Evolutionary conservation across 2,329 filamentous ascomycete genomes (phyloP).

Genomic region (Cladosporium colombiae): DNA sequence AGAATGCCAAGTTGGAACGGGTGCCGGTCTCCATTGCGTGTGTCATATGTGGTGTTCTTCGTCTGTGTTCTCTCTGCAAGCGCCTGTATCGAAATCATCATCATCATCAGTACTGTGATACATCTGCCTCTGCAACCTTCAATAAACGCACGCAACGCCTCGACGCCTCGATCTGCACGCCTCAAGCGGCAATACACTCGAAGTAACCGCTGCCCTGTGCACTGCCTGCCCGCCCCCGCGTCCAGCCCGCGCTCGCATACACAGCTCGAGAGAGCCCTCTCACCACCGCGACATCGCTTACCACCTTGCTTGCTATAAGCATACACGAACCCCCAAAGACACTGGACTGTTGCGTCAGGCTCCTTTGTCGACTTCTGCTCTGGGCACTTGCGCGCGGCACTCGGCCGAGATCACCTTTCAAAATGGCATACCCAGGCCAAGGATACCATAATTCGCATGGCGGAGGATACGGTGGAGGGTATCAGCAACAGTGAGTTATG

Average conservation of each 20-base stretch:
- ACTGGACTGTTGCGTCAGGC: slow-evolving; percentile 13
- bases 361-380: slow-evolving; percentile 5
- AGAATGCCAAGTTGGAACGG: slow-evolving; percentile 6
- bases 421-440: slow-evolving; percentile 31
- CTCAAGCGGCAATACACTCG: background rate
- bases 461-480: slow-evolving; percentile 23
- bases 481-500: slow-evolving; percentile 29
- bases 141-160: background rate
- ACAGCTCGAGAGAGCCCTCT: background rate
- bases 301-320: background rate
- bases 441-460: slow-evolving; percentile 34
- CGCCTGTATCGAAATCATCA: background rate
- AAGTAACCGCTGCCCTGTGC: background rate
- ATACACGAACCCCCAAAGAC: background rate
- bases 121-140: background rate
- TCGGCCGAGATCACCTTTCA: slow-evolving; percentile 5
- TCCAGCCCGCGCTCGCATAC: background rate
- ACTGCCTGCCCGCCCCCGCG: background rate
- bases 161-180: background rate
- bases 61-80: background rate
- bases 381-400: slow-evolving; percentile 3
- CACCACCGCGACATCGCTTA: slow-evolving; percentile 4
- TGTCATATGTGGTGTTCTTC: background rate
- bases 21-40: background rate
- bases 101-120: background rate